Percentiles rank a stretch among this genome's conserved stretches.
phyloP scores from a whole-genome alignment of 371 early-diverging fungal species.

The Mucor lusitanicus region DNA sequence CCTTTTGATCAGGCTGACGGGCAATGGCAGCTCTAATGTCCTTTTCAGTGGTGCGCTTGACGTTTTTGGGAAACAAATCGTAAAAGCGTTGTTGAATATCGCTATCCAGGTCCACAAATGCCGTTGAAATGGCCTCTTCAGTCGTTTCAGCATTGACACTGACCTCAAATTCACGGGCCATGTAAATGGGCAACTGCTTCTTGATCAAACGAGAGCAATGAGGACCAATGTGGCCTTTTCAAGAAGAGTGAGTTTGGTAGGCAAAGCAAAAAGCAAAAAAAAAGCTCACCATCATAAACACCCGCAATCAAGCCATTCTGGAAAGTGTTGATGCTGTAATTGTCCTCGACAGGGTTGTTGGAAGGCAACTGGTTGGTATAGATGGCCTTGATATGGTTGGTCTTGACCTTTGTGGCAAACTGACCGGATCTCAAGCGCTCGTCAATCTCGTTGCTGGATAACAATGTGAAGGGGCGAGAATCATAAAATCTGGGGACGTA shows the following conservation, averaged over 20 bases:
- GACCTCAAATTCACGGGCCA: conserved; percentile 34
- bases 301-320: conserved; percentile 41
- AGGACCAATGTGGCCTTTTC: conserved; percentile 48
- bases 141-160: neutral
- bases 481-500: conserved; percentile 20
- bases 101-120: conserved; percentile 58
- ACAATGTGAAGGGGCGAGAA: conserved; percentile 33
- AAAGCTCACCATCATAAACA: conserved; percentile 55
- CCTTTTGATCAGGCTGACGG: conserved; percentile 33
- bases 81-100: conserved; percentile 64
- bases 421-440: conserved; percentile 35
- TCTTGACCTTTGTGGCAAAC: conserved; percentile 16
- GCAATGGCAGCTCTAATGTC: conserved; percentile 44
- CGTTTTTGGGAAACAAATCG: conserved; percentile 41
- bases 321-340: conserved; percentile 39
- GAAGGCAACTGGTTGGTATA: conserved; percentile 46
- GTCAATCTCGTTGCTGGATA: conserved; percentile 34
- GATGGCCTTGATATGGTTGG: conserved; percentile 31
- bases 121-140: conserved; percentile 48
- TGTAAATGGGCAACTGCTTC: conserved; percentile 45
- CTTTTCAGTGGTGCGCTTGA: conserved; percentile 36
- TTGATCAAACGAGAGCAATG: conserved; percentile 40
- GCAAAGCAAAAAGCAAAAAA: too few species aligned
- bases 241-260: neutral
- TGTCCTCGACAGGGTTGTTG: conserved; percentile 51